A percentile compares a stretch with the other conserved stretches of the same genome.
Evolutionary conservation across 495 filamentous ascomycete species (phyloP).

Genomic region (Penicillium roqueforti): DNA sequence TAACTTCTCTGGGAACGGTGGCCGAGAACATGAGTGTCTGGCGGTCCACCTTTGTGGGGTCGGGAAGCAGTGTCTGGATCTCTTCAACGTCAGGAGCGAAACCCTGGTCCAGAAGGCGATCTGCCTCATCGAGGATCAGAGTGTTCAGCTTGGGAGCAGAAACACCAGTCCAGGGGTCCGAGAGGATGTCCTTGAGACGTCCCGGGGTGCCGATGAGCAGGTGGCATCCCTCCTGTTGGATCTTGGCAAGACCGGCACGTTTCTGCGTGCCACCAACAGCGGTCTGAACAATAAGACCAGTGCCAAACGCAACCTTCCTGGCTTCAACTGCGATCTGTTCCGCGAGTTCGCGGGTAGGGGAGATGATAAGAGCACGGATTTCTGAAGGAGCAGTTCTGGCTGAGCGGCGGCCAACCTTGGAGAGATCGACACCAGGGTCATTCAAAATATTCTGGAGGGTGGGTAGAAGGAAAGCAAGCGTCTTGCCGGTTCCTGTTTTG

Average conservation of each 20-base stretch:
- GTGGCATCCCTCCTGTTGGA: constrained; percentile 75
- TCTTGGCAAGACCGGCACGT: constrained; percentile 51
- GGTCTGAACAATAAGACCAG: constrained; percentile 70
- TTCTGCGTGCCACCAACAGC: constrained; percentile 91
- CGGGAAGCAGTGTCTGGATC: constrained; percentile 65
- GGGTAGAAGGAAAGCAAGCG: constrained; percentile 76
- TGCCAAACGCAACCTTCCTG: constrained; percentile 58
- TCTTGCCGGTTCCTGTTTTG: constrained; percentile 86
- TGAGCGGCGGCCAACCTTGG: constrained; percentile 10
- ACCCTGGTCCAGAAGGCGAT: constrained; percentile 84
- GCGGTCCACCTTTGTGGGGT: constrained; percentile 54
- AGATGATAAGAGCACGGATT: constrained; percentile 86
- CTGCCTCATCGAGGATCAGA: constrained; percentile 93
- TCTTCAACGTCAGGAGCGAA: constrained; percentile 73
- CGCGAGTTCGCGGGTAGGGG: constrained; percentile 90
- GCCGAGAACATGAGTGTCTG: constrained; percentile 95
- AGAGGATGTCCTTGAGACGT: constrained; percentile 78
- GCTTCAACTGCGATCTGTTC: constrained; percentile 92
- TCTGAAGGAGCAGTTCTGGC: constrained; percentile 46
- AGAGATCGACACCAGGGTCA: constrained; percentile 48
- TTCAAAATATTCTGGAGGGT: constrained; percentile 67
- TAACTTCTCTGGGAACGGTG: constrained; percentile 80
- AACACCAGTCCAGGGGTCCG: constrained; percentile 62
- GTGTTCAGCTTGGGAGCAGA: constrained; percentile 65
- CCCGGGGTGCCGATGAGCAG: constrained; percentile 88